Evolutionary conservation across 2,329 filamentous ascomycete species (phyloP), one percentile per base, ranked within the genome.

Genomic region (Colletotrichum scovillei): DNA sequence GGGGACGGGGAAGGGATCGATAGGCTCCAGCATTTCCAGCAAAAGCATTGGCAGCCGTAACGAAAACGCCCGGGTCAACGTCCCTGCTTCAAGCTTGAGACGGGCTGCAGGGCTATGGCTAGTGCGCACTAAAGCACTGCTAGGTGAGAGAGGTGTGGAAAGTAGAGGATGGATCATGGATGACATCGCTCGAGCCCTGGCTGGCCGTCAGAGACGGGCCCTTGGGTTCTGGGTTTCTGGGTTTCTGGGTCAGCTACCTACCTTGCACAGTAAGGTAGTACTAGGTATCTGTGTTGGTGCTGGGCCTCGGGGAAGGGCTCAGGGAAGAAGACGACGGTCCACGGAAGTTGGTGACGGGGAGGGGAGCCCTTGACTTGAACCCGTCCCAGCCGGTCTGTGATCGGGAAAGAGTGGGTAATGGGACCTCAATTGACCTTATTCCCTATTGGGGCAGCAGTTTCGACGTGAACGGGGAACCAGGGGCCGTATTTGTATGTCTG

Each of bases 1-100:
- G 78, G 78, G 76, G 75, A 76, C 75, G 64, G 73, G 76, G 75
- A 74, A 77, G 78, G 76, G 76, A 79, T 80, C 78, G 78, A 81
- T 79, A 78, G 77, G 78, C 76, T 74, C 62, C 72, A 74, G 72
- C 72, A 74, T 74, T 74, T 74, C 49, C 62, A 63, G 52, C 68
- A 72, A 74, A 65, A 70, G 67, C 67, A 73, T 73, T 73, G 70
- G 70, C 56, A 73, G 70, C 56, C 55, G 56, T 24, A 24, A 38
- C 46, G 49, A 55, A 59, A 63, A 69, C 42, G 65, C 66, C 69
- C 70, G 19, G 55, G 70, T 73, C 70, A 70, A 70, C 66, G 70
- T 60, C 70, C 70, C 67, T 73, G 67, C 67, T 65, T 63, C 16
- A 12, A 42, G 38, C 38, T 42, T 42, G 38, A 60, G 67, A 49